Base-by-base conservation (phyloP, 164 flowering plant genomes). In the Annona squamosa region DNA sequence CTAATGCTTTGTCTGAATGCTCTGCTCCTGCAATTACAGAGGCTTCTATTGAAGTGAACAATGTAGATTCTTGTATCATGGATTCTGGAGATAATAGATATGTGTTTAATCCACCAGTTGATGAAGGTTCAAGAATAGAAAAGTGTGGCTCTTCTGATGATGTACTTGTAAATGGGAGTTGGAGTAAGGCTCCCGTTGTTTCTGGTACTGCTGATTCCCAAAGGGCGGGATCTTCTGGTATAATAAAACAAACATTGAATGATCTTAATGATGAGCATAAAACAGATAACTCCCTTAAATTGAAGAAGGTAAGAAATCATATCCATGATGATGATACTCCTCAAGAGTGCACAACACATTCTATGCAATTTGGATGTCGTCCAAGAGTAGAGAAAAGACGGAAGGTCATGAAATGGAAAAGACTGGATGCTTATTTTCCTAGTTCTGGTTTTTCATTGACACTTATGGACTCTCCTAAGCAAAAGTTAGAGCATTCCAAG, bases 21-120 rank as follows among this genome's bases (percentile, higher is more conserved):
- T 85, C 85, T 72, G 86, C 87, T n/a, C 86, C 90, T 79, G 87
- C 79, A 57, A 80, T 89, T 63, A 86, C 87, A 9, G 85, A 84
- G 78, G 80, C 75, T 74, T 87, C 89, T 46, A 67, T 65, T 37
- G 83, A 84, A 73, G 79, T 82, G 71, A 81, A 79, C 71, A 84
- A 75, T 59, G 43, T 74, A 67, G 87, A 79, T 72, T 80, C 86
- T 69, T 79, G 79, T 77, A 83, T 81, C 69, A 74, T 72, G 66
- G 84, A 80, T 79, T 77, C 59, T 65, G 80, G 74, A 56, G 72
- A 77, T 74, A 64, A 76, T 73, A 74, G 76, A 75, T 76, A 46
- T 75, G 72, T 19, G 19, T 63, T 52, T 48, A 62, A 72, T 76
- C 72, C 19, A 57, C 64, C 82, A 48, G 80, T 83, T 64, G 90